Conservation (phyloP, 371 early-diverging fungal genomes). For the Syncephalastrum contaminatum region DNA sequence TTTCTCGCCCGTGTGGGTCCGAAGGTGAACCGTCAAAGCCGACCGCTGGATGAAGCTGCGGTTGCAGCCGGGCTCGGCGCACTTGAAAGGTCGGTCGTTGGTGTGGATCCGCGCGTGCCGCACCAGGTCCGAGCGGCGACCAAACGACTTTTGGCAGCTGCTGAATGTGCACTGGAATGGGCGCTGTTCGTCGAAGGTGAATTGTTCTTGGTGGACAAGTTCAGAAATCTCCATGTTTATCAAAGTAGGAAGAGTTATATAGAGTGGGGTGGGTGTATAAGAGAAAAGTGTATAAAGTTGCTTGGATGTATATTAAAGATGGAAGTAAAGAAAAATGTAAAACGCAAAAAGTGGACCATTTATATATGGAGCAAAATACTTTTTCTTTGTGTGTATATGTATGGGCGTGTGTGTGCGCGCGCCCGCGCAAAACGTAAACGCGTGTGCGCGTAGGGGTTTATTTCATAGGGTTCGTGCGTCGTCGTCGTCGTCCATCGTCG, state of each 20-base stretch:
- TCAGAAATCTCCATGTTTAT: constrained; percentile 63
- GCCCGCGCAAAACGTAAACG: too few relatives aligned
- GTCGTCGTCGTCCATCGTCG: too few relatives aligned
- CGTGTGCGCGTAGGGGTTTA: too few relatives aligned
- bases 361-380: too few relatives aligned
- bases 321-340: too few relatives aligned
- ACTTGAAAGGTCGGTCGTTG: constrained; percentile 70
- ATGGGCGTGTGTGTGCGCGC: too few relatives aligned
- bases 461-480: too few relatives aligned
- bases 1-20: constrained; percentile 76
- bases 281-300: constrained; percentile 4
- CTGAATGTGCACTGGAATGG: constrained; percentile 65
- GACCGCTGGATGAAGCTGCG: constrained; percentile 82
- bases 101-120: constrained; percentile 81
- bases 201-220: constrained; percentile 57
- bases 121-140: constrained; percentile 68
- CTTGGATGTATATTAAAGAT: neutral
- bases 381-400: too few relatives aligned
- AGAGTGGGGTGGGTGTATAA: neutral
- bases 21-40: constrained; percentile 72
- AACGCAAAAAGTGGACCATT: too few relatives aligned
- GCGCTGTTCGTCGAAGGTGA: constrained; percentile 29
- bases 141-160: constrained; percentile 68
- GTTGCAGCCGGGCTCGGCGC: constrained; percentile 60
- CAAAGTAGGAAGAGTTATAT: neutral